Evolutionary conservation across 2,329 filamentous ascomycete genomes (phyloP).

Genomic region (Ilyonectria robusta): DNA sequence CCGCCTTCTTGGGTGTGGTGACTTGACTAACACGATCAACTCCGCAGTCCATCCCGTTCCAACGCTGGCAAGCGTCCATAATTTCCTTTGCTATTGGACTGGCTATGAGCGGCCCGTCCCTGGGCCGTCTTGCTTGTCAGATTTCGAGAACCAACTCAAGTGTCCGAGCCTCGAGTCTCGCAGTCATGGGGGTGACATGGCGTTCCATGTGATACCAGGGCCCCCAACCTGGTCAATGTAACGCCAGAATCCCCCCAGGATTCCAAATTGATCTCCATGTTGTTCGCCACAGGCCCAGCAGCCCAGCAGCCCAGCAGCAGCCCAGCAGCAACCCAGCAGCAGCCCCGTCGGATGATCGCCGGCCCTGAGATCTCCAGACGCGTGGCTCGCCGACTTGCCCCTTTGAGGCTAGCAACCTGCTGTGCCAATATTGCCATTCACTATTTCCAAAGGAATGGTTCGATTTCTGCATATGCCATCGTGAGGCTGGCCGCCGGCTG

Average conservation of each 20-base stretch:
- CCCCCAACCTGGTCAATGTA: constrained; percentile 29
- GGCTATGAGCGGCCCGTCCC: constrained; percentile 47
- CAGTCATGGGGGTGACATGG: background rate
- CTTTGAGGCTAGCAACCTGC: constrained; percentile 40
- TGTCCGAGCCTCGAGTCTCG: background rate
- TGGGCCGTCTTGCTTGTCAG: constrained; percentile 39
- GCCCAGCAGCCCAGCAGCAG: constrained; percentile 17
- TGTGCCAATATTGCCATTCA: constrained; percentile 33
- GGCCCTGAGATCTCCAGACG: constrained; percentile 44
- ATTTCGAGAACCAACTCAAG: constrained; percentile 4
- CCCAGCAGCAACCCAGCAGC: constrained; percentile 18
- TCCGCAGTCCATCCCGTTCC: constrained; percentile 9
- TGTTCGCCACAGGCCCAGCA: constrained; percentile 24
- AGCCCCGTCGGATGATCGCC: constrained; percentile 40
- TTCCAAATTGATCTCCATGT: constrained; percentile 20
- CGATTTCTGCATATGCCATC: constrained; percentile 46
- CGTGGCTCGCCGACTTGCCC: constrained; percentile 42
- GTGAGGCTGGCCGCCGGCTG: constrained; percentile 40
- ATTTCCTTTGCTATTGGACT: constrained; percentile 30
- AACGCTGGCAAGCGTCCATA: constrained; percentile 10
- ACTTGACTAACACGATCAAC: constrained; percentile 10
- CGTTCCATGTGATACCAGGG: constrained; percentile 17
- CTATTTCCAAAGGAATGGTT: constrained; percentile 40
- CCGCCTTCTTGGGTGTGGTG: constrained; percentile 4
- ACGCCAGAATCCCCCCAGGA: constrained; percentile 26